Evolutionary conservation across 805 yeast genomes (phyloP).

Genomic region (Isabelozyma rhagii): DNA sequence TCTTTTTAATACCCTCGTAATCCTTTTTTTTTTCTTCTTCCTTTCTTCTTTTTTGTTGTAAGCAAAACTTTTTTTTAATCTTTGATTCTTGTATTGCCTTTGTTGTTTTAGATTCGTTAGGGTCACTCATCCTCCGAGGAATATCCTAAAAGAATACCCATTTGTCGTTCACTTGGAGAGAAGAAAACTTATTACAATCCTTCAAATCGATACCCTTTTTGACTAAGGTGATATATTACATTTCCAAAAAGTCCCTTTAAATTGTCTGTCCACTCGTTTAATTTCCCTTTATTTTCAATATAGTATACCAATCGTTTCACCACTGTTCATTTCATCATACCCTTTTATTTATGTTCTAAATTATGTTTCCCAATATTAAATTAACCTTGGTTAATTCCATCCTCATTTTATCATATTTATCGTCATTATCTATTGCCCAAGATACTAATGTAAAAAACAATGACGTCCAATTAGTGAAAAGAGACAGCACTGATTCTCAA

Average conservation of each 20-base stretch:
- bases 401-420: background rate
- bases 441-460: background rate
- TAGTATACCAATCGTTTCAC: background rate
- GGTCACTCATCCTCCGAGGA: background rate
- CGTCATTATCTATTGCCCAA: background rate
- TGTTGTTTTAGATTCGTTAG: background rate
- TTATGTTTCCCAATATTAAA: background rate
- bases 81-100: background rate
- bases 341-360: background rate
- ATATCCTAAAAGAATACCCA: background rate
- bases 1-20: background rate
- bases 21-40: background rate
- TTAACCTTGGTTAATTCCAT: background rate
- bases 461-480: background rate
- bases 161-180: background rate
- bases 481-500: background rate
- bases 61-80: too few species aligned
- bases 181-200: background rate
- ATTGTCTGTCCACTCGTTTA: background rate
- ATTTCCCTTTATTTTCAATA: background rate
- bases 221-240: too few species aligned
- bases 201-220: too few species aligned
- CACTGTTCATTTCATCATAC: too few species aligned
- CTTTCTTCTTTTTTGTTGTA: background rate
- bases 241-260: background rate